These are phyloP conservation scores for Suillus occidentalis DNA, from an alignment of 768 basidiomycete genomes.

Conservation along the genomic window DNA sequence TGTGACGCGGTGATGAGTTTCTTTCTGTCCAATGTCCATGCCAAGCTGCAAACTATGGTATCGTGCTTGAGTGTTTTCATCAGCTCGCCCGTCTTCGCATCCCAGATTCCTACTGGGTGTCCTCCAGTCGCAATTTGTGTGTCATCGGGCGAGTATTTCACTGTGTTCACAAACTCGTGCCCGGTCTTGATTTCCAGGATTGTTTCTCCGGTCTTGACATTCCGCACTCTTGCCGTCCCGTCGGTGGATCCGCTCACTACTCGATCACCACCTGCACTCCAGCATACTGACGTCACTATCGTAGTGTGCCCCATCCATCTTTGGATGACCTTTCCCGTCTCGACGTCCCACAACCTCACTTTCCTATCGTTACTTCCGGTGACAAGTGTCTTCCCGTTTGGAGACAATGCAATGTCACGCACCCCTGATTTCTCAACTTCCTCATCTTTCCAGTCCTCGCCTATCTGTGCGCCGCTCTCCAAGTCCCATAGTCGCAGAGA, in stretches of 20 bases:
- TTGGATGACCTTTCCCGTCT: neutral
- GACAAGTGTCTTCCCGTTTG: neutral
- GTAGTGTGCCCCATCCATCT: neutral
- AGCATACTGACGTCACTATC: neutral
- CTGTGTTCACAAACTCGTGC: neutral
- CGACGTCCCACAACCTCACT: neutral
- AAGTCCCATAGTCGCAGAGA: neutral
- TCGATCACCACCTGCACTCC: neutral
- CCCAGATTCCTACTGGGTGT: neutral
- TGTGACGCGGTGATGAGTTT: neutral
- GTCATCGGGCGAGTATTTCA: neutral
- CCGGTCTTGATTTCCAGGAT: neutral
- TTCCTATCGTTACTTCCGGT: neutral
- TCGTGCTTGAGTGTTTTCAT: neutral
- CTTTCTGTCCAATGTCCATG: neutral
- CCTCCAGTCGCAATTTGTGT: neutral
- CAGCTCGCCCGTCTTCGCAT: neutral
- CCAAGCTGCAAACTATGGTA: neutral
- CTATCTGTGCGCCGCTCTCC: neutral
- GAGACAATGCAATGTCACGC: neutral
- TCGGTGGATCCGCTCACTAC: neutral
- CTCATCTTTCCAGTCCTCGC: neutral
- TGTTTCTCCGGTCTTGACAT: neutral
- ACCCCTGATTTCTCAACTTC: neutral
- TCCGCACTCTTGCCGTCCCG: neutral